Conservation (phyloP, 306 rosid genomes). For the Ormosia emarginata region DNA sequence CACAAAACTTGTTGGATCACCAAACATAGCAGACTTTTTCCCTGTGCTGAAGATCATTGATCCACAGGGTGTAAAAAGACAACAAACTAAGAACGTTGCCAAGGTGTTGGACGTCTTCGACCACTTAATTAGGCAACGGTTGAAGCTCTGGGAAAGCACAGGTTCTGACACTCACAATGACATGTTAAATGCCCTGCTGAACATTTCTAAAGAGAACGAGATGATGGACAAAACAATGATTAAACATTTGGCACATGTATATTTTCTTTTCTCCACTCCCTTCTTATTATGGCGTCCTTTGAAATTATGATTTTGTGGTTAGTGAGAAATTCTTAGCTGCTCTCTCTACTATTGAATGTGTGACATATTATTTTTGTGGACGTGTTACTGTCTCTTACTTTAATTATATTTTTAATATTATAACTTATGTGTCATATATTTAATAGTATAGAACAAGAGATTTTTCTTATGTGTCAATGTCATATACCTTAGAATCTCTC, state of each 20-base stretch:
- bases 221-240: conserved; percentile 18
- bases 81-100: not conserved
- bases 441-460: too few relatives aligned
- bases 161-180: not conserved
- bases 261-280: not conserved
- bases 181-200: conserved; percentile 34
- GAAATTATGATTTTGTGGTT: too few relatives aligned
- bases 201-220: conserved; percentile 20
- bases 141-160: not conserved
- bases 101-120: conserved; percentile 11
- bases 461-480: too few relatives aligned
- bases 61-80: conserved; percentile 25
- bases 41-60: conserved; percentile 27
- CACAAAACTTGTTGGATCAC: conserved; percentile 33
- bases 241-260: conserved; percentile 23
- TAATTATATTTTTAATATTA: too few relatives aligned
- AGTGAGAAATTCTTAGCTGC: too few relatives aligned
- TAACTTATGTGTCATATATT: too few relatives aligned
- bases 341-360: too few relatives aligned
- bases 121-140: conserved; percentile 9
- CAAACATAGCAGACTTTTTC: conserved; percentile 39
- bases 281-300: not conserved
- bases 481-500: too few relatives aligned
- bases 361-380: too few relatives aligned
- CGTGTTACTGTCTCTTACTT: too few relatives aligned